Conservation (phyloP, 768 basidiomycete genomes). For the Strobilomyces dryophilus region DNA sequence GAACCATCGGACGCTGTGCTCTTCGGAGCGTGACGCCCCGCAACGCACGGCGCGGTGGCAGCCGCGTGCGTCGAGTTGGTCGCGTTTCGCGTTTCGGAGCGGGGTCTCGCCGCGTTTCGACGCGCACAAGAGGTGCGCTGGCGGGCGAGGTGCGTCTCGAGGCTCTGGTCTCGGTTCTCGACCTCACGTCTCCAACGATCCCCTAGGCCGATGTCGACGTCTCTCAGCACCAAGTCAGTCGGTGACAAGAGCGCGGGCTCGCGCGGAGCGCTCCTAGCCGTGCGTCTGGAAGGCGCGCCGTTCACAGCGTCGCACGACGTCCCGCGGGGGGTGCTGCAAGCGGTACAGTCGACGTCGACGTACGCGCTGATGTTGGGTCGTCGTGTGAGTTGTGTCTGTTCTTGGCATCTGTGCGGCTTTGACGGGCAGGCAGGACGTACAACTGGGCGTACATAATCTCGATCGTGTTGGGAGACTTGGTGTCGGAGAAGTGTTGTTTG, state of each 20-base stretch:
- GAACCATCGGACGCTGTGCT: slow-evolving; percentile 55
- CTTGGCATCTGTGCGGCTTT: background rate
- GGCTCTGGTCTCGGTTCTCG: background rate
- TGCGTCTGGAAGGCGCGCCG: slow-evolving; percentile 33
- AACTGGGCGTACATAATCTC: slow-evolving; percentile 73
- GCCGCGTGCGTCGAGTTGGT: slow-evolving; percentile 74
- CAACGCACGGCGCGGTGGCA: slow-evolving; percentile 62
- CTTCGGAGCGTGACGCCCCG: slow-evolving; percentile 67
- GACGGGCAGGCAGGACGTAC: slow-evolving; percentile 59
- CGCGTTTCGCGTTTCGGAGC: slow-evolving; percentile 62
- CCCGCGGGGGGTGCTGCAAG: slow-evolving; percentile 62
- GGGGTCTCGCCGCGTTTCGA: slow-evolving; percentile 61
- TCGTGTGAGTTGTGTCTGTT: slow-evolving; percentile 52
- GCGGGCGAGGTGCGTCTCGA: slow-evolving; percentile 45
- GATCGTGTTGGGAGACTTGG: slow-evolving; percentile 65
- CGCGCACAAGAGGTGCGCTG: slow-evolving; percentile 52
- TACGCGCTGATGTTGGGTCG: slow-evolving; percentile 74
- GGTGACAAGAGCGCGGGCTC: background rate
- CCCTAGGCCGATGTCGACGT: slow-evolving; percentile 7
- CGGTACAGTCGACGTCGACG: slow-evolving; percentile 57
- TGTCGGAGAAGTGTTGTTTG: slow-evolving; percentile 71
- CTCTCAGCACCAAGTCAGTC: background rate
- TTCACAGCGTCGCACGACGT: slow-evolving; percentile 71
- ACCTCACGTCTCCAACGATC: background rate
- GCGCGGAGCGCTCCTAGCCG: background rate